Percentiles rank a stretch among this genome's conserved stretches.
These are phyloP conservation scores for Dactylellina drechsleri DNA, from an alignment of 2,329 filamentous ascomycete genomes.

Conservation along the genomic window DNA sequence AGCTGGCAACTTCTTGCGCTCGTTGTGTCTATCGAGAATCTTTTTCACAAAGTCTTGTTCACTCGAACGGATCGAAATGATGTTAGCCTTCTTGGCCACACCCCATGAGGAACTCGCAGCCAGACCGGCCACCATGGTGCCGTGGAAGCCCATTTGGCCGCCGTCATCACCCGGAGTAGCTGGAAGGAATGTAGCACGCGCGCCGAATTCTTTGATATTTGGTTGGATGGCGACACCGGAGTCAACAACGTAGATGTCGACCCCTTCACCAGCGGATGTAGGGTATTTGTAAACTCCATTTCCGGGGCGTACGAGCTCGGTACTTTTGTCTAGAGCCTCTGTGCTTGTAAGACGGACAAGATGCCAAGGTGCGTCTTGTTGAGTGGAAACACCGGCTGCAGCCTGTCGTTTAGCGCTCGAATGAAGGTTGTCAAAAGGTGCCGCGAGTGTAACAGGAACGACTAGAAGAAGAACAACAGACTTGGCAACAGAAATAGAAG, in stretches of 20 bases:
- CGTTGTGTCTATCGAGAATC: slow-evolving; percentile 60
- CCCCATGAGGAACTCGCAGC: slow-evolving; percentile 23
- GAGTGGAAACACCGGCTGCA: not conserved
- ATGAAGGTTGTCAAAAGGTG: not conserved
- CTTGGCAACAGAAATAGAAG: not conserved
- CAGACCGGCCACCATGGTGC: slow-evolving; percentile 60
- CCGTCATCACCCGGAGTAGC: slow-evolving; percentile 64
- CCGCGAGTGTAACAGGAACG: not conserved
- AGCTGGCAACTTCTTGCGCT: slow-evolving; percentile 61
- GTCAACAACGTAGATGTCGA: slow-evolving; percentile 65
- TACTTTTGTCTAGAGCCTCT: not conserved
- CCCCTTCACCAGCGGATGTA: slow-evolving; percentile 61
- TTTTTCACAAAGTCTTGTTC: not conserved
- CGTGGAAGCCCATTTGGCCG: slow-evolving; percentile 63
- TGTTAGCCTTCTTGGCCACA: slow-evolving; percentile 9
- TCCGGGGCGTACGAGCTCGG: not conserved
- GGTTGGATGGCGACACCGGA: slow-evolving; percentile 61
- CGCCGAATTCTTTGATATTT: slow-evolving; percentile 56
- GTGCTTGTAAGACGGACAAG: not conserved
- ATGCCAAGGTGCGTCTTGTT: not conserved
- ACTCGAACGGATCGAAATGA: slow-evolving; percentile 2
- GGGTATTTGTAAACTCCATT: slow-evolving; percentile 1
- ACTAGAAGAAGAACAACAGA: not conserved
- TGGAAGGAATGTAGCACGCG: not conserved
- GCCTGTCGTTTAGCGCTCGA: not conserved